Base-by-base conservation (phyloP, 2,329 filamentous ascomycete species). In the Dothidotthia symphoricarpi region DNA sequence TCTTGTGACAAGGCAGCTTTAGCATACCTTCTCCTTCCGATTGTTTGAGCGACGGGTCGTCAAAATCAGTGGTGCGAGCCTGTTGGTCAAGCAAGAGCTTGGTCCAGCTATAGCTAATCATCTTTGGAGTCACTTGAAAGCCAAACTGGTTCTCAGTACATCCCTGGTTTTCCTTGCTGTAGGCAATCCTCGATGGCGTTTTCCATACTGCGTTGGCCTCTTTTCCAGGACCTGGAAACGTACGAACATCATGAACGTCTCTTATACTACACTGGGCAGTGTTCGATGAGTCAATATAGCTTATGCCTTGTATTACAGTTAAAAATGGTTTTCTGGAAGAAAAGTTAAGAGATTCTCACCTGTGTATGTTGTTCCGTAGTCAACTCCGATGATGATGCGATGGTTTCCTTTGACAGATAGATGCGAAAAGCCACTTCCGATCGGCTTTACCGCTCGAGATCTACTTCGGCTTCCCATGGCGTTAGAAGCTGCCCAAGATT, bases 41-140 rank as follows among this genome's bases (percentile, higher is more conserved):
- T 1, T 41, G 34, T 11, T 27, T 34, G 4, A 48, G 39, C 2
- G 26, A n/a, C 2, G 46, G 41, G 13, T 53, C 49, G 16, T 53
- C 49, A 4, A 40, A 39, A 3, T 36, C 34, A 2, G 43, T 45
- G 0, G 28, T 3, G 2, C 5, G 17, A n/a, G 31, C 31, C 19
- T 14, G 27, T 3, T 31, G 13, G 24, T 53, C 49, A 0, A 53
- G 39, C 4, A 53, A 35, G 1, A 53, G 28, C 22, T 53, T 53
- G 6, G 36, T 44, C 47, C 50, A 53, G 2, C 16, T 17, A 26
- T 45, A 52, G 15, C 29, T 35, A 5, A 16, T 25, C 47, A 51
- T 51, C 6, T 30, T 29, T 2, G 45, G 24, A 4, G 22, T 34
- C 4, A 49, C 45, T 6, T 36, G 7, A 12, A 32, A 53, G 13